These are phyloP conservation scores for Athelia sp. DNA, from an alignment of 1,284 basidiomycete genomes.

Conservation along the genomic window DNA sequence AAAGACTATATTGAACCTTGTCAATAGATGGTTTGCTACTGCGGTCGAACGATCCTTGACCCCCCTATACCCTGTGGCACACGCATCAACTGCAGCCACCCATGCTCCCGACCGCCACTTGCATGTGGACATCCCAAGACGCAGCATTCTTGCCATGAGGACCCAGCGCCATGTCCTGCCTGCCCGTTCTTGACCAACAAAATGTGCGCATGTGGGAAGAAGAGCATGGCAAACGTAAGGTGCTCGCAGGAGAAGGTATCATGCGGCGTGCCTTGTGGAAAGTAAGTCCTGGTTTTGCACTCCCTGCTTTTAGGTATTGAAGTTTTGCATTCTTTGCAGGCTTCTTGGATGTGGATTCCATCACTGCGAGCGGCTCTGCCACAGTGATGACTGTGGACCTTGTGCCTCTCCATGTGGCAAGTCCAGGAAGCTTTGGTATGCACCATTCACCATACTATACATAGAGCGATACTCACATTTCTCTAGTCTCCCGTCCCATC, in stretches of 20 bases:
- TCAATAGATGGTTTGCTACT: conserved; percentile 68
- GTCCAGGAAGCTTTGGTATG: conserved; percentile 73
- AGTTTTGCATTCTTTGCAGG: conserved; percentile 23
- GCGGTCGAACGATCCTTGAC: conserved; percentile 66
- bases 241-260: conserved; percentile 82
- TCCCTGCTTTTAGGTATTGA: not conserved
- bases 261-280: conserved; percentile 79
- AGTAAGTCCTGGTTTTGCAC: conserved; percentile 33
- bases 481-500: conserved; percentile 48
- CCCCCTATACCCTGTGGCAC: conserved; percentile 80
- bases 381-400: conserved; percentile 71
- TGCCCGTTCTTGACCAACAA: conserved; percentile 79
- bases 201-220: conserved; percentile 85
- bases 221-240: conserved; percentile 58
- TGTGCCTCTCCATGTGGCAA: conserved; percentile 81
- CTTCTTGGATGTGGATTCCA: conserved; percentile 82
- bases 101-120: conserved; percentile 68
- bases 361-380: conserved; percentile 76
- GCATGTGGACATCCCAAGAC: conserved; percentile 78
- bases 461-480: not conserved
- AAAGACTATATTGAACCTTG: conserved; percentile 9
- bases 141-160: conserved; percentile 78
- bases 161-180: conserved; percentile 65
- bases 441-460: conserved; percentile 7
- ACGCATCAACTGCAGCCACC: conserved; percentile 69